Evolutionary conservation across 2,329 filamentous ascomycete species (phyloP).

Genomic region (Fusarium succisae): DNA sequence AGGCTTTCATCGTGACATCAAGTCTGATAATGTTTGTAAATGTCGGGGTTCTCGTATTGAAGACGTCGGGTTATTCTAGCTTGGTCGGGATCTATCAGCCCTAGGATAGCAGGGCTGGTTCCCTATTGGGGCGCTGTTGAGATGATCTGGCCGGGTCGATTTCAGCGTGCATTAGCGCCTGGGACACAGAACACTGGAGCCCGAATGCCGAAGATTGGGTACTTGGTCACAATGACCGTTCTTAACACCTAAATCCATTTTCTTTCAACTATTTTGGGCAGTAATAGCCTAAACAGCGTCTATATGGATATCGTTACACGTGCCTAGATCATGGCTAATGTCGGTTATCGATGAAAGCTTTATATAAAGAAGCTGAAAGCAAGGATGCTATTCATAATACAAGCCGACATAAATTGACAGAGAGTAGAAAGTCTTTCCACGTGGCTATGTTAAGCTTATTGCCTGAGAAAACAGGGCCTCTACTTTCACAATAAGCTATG

Average conservation of each 20-base stretch:
- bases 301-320: rapidly evolving
- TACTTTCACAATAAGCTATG: rapidly evolving
- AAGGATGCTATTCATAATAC: neutral
- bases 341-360: rapidly evolving
- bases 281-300: neutral
- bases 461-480: neutral
- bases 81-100: neutral
- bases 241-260: neutral
- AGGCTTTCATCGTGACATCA: neutral
- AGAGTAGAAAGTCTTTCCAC: rapidly evolving
- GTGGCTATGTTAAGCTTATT: neutral
- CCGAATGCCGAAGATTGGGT: neutral
- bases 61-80: neutral
- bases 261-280: rapidly evolving
- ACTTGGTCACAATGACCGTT: rapidly evolving
- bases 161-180: neutral
- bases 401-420: neutral
- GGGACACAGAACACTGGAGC: neutral
- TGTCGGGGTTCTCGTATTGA: neutral
- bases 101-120: neutral
- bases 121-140: neutral
- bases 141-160: neutral
- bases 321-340: neutral
- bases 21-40: neutral
- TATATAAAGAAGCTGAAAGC: neutral